Evolutionary conservation across 306 rosid genomes (phyloP), one percentile per base, ranked within the genome.

Genomic region (Spatholobus suberectus): DNA sequence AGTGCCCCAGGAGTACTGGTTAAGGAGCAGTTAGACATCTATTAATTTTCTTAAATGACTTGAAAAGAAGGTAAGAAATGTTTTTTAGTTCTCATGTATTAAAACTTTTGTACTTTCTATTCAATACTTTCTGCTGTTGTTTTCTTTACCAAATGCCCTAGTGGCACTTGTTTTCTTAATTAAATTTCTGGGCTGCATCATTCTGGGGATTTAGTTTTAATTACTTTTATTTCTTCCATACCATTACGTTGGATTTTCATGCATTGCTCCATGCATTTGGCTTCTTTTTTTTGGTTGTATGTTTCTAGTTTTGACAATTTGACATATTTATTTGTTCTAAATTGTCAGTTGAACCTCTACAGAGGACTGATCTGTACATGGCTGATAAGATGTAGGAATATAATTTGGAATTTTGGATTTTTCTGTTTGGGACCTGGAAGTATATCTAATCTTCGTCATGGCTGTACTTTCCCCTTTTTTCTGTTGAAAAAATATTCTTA

Each of bases 381-480:
- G 38, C 52, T 57, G 27, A 26, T 76, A 46, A 35, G 63, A 29
- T 51, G 66, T 21, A n/a, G 29, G 41, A 62, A 24, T 46, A 62
- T 61, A 73, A 59, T 18, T 17, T 40, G 43, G n/a, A 61, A 14
- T 62, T 62, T 41, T 41, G 14, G 77, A 5, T 10, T 73, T 71
- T 62, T 44, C 34, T 77, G 23, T 63, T 77, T 40, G 18, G 43
- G 23, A 76, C 13, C 43, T 77, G 32, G 80, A 61, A 43, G 46
- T 8, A 61, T 77, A 58, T 52, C 15, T 51, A 49, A 52, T 46
- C 62, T 51, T 77, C 23, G 47, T 18, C 27, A n/a, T 46, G 21
- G 46, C 47, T 77, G 47, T 77, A 18, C 40, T 59, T 59, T 52
- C 44, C 29, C 77, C 4, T 13, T 27, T 61, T 41, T 27, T 44